These are phyloP conservation scores for Fraxinus sp. DNA, from an alignment of 305 asterid species.

Conservation along the genomic window DNA sequence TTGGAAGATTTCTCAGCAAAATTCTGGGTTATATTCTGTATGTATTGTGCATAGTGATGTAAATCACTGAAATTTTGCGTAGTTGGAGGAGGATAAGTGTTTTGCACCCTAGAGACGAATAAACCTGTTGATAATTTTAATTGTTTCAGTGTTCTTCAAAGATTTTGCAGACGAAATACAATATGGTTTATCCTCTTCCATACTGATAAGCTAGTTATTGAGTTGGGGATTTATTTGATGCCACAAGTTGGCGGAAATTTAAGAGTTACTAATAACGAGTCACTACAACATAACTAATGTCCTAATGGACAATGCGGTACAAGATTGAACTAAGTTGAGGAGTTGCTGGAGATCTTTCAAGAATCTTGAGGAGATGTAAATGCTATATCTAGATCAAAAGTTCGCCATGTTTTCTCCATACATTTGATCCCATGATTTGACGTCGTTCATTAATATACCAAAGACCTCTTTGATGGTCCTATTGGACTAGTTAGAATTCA, in stretches of 20 bases:
- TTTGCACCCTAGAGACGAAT: too few species aligned
- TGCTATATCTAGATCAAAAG: not conserved
- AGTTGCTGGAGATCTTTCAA: not conserved
- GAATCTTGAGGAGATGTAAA: not conserved
- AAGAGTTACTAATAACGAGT: not conserved
- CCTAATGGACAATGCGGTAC: not conserved
- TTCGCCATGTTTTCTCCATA: not conserved
- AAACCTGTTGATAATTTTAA: not conserved
- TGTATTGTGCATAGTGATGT: not conserved
- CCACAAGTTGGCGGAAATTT: not conserved
- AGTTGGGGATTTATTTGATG: not conserved
- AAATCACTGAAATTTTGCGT: not conserved
- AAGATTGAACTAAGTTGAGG: not conserved
- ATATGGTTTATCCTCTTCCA: not conserved
- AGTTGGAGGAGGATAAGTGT: not conserved
- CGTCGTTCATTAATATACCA: not conserved
- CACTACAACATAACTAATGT: not conserved
- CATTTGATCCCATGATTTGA: not conserved
- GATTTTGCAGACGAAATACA: not conserved
- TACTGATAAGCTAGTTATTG: not conserved
- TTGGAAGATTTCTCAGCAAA: slow-evolving; percentile 1
- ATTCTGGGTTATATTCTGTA: not conserved
- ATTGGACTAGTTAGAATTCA: not conserved
- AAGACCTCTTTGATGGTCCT: not conserved
- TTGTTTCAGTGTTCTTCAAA: not conserved